Evolutionary conservation across 1,284 basidiomycete genomes (phyloP).

Genomic region (Psilocybe mexicana): DNA sequence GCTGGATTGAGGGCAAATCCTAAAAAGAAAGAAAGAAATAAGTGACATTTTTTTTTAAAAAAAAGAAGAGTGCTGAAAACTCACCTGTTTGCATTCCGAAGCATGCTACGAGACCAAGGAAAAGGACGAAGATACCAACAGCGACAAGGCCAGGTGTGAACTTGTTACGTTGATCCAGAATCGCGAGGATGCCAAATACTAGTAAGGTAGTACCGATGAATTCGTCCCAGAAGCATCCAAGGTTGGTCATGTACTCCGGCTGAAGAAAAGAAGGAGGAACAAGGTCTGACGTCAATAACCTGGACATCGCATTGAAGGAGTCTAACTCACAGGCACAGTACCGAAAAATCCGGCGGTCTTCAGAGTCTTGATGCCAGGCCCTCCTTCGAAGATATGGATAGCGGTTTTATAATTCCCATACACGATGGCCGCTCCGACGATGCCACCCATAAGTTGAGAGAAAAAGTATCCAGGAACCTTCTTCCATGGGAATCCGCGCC

Average conservation of each 20-base stretch:
- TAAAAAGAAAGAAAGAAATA: not conserved
- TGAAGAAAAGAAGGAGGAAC: not conserved
- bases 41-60: no score
- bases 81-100: slow-evolving; percentile 5
- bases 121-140: slow-evolving; percentile 2
- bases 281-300: not conserved
- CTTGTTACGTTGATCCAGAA: slow-evolving; percentile 1
- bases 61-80: no score
- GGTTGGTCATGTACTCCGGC: slow-evolving; percentile 1
- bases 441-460: slow-evolving; percentile 52
- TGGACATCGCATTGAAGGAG: not conserved
- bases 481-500: slow-evolving; percentile 70
- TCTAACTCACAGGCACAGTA: slow-evolving; percentile 36
- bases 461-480: slow-evolving; percentile 65
- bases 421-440: slow-evolving; percentile 50
- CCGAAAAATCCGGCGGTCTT: slow-evolving; percentile 41
- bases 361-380: slow-evolving; percentile 41
- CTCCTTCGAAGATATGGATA: slow-evolving; percentile 52
- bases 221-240: slow-evolving; percentile 5
- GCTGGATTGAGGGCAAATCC: slow-evolving; percentile 4
- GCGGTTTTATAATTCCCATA: slow-evolving; percentile 56
- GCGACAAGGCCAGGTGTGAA: not conserved
- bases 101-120: slow-evolving; percentile 2
- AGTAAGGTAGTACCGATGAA: slow-evolving; percentile 4
- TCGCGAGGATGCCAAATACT: not conserved